phyloP scores from a whole-genome alignment of 164 flowering plant genomes.

The Annona squamosa region DNA sequence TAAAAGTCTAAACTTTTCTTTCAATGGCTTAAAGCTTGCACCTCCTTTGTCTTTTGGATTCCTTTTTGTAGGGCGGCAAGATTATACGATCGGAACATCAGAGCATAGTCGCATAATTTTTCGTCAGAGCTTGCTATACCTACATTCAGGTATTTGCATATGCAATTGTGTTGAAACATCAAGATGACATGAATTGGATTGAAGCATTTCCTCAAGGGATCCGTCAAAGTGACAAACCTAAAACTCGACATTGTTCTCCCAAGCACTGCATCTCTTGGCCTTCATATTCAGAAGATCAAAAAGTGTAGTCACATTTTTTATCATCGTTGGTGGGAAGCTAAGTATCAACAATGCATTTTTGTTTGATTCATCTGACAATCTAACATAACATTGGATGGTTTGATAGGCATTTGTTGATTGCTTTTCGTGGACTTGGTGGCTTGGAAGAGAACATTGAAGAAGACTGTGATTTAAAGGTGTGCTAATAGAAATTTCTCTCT shows the following conservation, averaged over 20 bases:
- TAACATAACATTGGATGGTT: neutral
- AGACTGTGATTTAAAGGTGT: constrained; percentile 66
- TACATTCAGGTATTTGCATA: constrained; percentile 50
- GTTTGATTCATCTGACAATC: neutral
- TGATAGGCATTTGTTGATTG: constrained; percentile 77
- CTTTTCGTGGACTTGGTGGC: constrained; percentile 98
- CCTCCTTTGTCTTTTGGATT: neutral
- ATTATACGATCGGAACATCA: constrained; percentile 82
- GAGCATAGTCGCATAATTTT: constrained; percentile 67
- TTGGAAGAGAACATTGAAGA: constrained; percentile 87
- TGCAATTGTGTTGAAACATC: neutral
- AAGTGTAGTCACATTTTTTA: neutral
- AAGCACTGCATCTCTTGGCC: neutral
- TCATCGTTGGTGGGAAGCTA: neutral
- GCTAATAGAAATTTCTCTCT: neutral
- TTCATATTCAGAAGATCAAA: neutral
- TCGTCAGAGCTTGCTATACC: constrained; percentile 79
- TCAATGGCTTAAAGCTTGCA: too few relatives aligned
- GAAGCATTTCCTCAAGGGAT: neutral
- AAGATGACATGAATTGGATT: neutral
- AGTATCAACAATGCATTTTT: neutral
- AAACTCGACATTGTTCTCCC: neutral
- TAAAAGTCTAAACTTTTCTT: neutral
- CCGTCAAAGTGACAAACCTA: neutral
- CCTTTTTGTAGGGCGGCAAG: constrained; percentile 65